These are phyloP conservation scores for Trypanosoma congolense DNA, from an alignment of 208 protist genomes.

Conservation along the genomic window DNA sequence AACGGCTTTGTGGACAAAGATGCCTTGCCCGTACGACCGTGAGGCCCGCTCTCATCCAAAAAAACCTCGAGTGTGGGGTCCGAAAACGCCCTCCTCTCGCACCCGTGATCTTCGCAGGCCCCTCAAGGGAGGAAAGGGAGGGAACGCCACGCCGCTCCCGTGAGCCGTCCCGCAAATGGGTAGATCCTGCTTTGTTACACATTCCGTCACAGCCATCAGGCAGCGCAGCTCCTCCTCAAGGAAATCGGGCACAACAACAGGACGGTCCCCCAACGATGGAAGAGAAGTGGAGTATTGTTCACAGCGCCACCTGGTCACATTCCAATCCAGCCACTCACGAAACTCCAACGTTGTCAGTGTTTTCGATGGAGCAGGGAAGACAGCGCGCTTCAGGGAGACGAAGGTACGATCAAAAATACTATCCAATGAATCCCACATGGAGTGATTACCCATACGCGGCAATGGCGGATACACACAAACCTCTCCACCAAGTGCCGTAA, in stretches of 20 bases:
- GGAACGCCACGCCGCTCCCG: no score
- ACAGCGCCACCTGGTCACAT: constrained; percentile 67
- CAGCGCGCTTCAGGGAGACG: constrained; percentile 46
- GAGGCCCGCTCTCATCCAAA: no score
- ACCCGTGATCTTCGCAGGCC: no score
- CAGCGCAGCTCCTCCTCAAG: constrained; percentile 65
- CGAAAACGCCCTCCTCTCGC: no score
- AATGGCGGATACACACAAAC: constrained; percentile 92
- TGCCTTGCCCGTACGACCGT: background rate
- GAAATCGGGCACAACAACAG: constrained; percentile 60
- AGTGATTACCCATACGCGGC: constrained; percentile 84
- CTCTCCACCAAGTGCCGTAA: constrained; percentile 88
- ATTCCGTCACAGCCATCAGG: constrained; percentile 55
- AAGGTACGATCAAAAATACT: constrained; percentile 69
- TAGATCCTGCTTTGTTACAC: constrained; percentile 75
- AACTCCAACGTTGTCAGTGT: constrained; percentile 61
- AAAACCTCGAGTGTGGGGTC: no score
- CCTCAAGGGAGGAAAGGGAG: no score
- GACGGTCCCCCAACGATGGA: constrained; percentile 18
- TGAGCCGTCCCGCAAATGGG: constrained; percentile 2
- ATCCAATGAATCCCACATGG: constrained; percentile 90
- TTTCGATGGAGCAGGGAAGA: constrained; percentile 51
- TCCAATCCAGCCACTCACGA: constrained; percentile 73
- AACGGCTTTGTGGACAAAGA: constrained; percentile 22
- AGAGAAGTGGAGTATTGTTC: constrained; percentile 23